phyloP scores from a whole-genome alignment of 192 early-diverging fungal genomes.

The Rhizophlyctis rosea region DNA sequence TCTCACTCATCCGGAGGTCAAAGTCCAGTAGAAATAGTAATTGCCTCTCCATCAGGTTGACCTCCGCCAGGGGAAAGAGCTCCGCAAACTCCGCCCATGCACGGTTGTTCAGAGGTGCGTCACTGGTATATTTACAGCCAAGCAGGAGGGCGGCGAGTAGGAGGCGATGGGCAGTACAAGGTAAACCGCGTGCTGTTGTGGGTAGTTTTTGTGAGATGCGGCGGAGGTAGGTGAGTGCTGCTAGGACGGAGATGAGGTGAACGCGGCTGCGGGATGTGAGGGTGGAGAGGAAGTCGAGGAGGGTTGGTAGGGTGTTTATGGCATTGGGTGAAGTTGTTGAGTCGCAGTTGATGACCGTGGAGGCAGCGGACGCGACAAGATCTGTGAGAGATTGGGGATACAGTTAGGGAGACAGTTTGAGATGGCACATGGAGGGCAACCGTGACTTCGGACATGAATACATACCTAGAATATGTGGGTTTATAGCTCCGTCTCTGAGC shows the following conservation, averaged over 20 bases:
- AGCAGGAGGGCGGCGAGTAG: constrained; percentile 32
- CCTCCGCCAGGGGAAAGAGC: constrained; percentile 31
- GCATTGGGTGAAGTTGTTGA: not conserved
- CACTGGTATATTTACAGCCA: constrained; percentile 33
- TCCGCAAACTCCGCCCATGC: constrained; percentile 16
- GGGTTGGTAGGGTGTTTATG: constrained; percentile 4
- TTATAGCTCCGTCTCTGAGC: too few species aligned
- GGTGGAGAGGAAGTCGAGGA: not conserved
- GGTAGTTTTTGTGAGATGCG: constrained; percentile 21
- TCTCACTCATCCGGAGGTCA: too few species aligned
- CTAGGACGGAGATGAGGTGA: not conserved
- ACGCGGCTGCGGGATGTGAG: constrained; percentile 5
- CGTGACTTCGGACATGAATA: too few species aligned
- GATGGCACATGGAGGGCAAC: too few species aligned
- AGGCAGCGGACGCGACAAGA: not conserved
- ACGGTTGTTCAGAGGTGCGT: constrained; percentile 31
- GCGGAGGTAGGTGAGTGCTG: constrained; percentile 10
- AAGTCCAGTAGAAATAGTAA: constrained; percentile 34
- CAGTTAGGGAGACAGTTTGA: too few species aligned
- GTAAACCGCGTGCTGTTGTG: constrained; percentile 22
- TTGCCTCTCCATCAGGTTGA: constrained; percentile 49
- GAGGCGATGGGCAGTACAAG: constrained; percentile 40
- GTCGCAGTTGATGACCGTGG: constrained; percentile 7
- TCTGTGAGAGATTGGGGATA: not conserved
- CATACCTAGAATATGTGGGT: too few species aligned